Conservation (phyloP, 2,329 filamentous ascomycete genomes). For the Salinomyces thailandicus region DNA sequence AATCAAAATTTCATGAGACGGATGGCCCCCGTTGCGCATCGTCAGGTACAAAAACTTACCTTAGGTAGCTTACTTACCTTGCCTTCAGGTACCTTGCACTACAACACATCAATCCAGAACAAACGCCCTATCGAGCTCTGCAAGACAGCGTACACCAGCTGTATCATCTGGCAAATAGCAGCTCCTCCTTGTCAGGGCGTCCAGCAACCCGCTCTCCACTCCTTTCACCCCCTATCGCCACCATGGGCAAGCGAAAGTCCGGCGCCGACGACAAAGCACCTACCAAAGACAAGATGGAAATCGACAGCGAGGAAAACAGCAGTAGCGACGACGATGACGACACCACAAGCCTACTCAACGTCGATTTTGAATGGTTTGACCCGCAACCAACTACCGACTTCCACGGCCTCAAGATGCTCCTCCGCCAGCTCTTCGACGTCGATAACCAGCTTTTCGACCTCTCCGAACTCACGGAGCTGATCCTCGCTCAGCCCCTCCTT, state of each 20-base stretch:
- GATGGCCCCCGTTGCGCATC: too few relatives aligned
- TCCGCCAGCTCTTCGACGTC: conserved; percentile 85
- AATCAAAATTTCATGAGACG: neutral
- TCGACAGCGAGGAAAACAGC: conserved; percentile 25
- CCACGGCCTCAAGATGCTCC: conserved; percentile 80
- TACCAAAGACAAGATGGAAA: conserved; percentile 32
- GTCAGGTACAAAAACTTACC: too few relatives aligned
- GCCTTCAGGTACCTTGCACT: too few relatives aligned
- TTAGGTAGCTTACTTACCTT: too few relatives aligned
- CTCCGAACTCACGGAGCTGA: conserved; percentile 73
- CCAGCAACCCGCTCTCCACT: too few relatives aligned
- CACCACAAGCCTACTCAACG: conserved; percentile 37
- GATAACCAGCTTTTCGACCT: conserved; percentile 80
- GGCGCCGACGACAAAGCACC: conserved; percentile 37
- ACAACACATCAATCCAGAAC: too few relatives aligned
- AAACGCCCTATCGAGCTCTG: too few relatives aligned
- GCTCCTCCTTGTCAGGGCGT: too few relatives aligned
- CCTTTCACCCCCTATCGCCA: conserved; percentile 10
- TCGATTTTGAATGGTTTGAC: conserved; percentile 99
- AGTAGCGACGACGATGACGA: conserved; percentile 15
- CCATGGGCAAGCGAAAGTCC: conserved; percentile 44
- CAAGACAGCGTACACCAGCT: too few relatives aligned
- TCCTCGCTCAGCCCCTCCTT: conserved; percentile 75
- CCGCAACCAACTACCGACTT: conserved; percentile 84
- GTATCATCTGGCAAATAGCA: too few relatives aligned